A percentile compares a stretch with the other conserved stretches of the same genome.
These are phyloP conservation scores for Calonectria naviculata DNA, from an alignment of 2,329 filamentous ascomycete genomes.

Conservation along the genomic window DNA sequence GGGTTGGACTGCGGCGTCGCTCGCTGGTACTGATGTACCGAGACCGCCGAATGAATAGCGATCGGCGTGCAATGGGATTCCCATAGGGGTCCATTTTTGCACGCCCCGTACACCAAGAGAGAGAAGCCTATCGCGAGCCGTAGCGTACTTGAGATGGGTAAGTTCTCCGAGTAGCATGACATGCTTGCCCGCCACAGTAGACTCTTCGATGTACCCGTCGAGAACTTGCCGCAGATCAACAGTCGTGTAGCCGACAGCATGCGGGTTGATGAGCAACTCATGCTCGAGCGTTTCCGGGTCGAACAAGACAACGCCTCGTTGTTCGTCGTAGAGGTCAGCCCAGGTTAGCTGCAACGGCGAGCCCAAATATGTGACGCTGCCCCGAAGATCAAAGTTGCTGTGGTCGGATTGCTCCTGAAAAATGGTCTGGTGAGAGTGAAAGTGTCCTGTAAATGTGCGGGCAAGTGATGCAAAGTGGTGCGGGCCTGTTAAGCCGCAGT, in stretches of 20 bases:
- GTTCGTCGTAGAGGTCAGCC: constrained; percentile 33
- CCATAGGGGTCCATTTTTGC: constrained; percentile 17
- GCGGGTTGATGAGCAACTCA: constrained; percentile 29
- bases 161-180: constrained; percentile 30
- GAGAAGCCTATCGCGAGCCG: constrained; percentile 31
- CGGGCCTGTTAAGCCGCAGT: constrained; percentile 28
- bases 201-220: not conserved
- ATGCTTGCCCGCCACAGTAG: constrained; percentile 22
- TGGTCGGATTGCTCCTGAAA: not conserved
- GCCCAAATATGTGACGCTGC: constrained; percentile 34
- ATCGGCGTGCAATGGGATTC: not conserved
- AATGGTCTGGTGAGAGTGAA: constrained; percentile 36
- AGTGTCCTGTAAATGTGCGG: constrained; percentile 36
- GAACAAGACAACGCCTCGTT: constrained; percentile 31
- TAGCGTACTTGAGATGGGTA: constrained; percentile 20
- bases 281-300: constrained; percentile 32
- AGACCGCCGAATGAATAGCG: not conserved
- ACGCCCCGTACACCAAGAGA: constrained; percentile 26
- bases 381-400: constrained; percentile 8
- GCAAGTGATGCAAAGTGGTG: constrained; percentile 32
- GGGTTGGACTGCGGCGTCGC: constrained; percentile 25
- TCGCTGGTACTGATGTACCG: constrained; percentile 28
- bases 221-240: constrained; percentile 23
- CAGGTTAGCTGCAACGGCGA: constrained; percentile 34
- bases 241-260: constrained; percentile 29